Evolutionary conservation across 2,329 filamentous ascomycete species (phyloP).

Genomic region (Fusarium sp.): DNA sequence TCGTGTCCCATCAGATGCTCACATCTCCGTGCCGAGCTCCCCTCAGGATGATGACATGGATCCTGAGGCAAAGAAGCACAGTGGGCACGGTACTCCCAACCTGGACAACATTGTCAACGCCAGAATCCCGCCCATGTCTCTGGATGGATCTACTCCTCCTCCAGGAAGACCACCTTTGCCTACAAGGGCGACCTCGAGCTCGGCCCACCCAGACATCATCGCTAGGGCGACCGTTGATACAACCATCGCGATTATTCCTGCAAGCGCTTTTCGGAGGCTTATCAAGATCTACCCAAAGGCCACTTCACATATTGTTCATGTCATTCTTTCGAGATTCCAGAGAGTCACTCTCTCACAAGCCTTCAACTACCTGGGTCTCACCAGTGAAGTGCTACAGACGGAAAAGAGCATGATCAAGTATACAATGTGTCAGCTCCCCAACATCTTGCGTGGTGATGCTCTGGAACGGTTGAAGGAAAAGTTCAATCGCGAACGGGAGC

Average conservation of each 20-base stretch:
- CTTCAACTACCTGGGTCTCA: conserved; percentile 92
- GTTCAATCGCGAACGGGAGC: conserved; percentile 85
- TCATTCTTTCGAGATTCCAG: conserved; percentile 94
- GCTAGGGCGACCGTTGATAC: conserved; percentile 96
- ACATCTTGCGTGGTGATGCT: conserved; percentile 86
- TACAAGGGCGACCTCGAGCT: conserved; percentile 69
- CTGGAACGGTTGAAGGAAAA: conserved; percentile 91
- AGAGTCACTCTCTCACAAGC: conserved; percentile 94
- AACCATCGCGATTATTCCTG: conserved; percentile 97
- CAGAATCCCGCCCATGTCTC: conserved; percentile 78
- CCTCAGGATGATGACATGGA: conserved; percentile 49
- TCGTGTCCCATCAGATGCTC: conserved; percentile 32
- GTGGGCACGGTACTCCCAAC: conserved; percentile 18
- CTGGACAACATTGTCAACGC: conserved; percentile 47
- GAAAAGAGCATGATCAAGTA: conserved; percentile 95
- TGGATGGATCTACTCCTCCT: conserved; percentile 63
- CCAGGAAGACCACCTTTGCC: conserved; percentile 53
- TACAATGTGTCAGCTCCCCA: conserved; percentile 90
- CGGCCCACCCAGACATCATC: conserved; percentile 95
- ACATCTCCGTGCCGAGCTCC: conserved; percentile 53
- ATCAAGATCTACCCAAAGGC: conserved; percentile 96
- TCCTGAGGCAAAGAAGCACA: conserved; percentile 29
- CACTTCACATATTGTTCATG: conserved; percentile 96
- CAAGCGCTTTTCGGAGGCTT: conserved; percentile 91
- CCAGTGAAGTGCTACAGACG: conserved; percentile 89